Conservation (phyloP, 768 basidiomycete species). For the Trametes cinnabarina region DNA sequence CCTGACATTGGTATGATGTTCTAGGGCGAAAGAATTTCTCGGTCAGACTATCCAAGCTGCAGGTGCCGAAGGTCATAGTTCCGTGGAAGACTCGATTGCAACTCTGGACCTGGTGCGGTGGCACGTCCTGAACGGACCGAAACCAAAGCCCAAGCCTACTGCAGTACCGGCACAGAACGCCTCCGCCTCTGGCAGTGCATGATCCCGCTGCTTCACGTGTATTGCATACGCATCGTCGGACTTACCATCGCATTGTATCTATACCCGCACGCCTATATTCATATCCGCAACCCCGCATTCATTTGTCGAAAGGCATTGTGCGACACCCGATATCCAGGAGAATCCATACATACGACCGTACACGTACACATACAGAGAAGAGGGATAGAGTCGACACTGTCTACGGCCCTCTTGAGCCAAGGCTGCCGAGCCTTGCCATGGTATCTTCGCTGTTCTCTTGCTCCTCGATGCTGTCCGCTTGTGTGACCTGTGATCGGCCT, state of each 20-base stretch:
- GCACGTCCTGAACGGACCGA: constrained; percentile 66
- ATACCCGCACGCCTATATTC: not conserved
- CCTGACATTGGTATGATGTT: not conserved
- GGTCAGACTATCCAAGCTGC: constrained; percentile 81
- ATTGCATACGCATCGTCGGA: not conserved
- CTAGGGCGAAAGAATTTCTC: constrained; percentile 81
- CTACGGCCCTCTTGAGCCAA: constrained; percentile 58
- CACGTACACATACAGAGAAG: constrained; percentile 3
- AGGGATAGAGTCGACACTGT: not conserved
- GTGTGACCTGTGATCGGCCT: constrained; percentile 61
- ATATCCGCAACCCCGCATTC: not conserved
- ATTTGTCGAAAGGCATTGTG: not conserved
- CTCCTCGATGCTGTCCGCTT: constrained; percentile 80
- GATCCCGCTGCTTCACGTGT: not conserved
- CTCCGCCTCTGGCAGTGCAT: not conserved
- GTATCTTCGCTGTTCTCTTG: constrained; percentile 83
- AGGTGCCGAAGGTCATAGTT: constrained; percentile 79
- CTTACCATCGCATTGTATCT: not conserved
- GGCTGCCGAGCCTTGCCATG: constrained; percentile 53
- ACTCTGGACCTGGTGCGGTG: constrained; percentile 87
- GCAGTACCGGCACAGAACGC: not conserved
- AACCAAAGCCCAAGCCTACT: constrained; percentile 23
- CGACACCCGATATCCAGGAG: not conserved
- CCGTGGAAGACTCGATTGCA: constrained; percentile 84
- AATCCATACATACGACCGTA: constrained; percentile 7